Base-by-base conservation (phyloP, 2,329 filamentous ascomycete genomes). In the Bimuria novae-zelandiae region DNA sequence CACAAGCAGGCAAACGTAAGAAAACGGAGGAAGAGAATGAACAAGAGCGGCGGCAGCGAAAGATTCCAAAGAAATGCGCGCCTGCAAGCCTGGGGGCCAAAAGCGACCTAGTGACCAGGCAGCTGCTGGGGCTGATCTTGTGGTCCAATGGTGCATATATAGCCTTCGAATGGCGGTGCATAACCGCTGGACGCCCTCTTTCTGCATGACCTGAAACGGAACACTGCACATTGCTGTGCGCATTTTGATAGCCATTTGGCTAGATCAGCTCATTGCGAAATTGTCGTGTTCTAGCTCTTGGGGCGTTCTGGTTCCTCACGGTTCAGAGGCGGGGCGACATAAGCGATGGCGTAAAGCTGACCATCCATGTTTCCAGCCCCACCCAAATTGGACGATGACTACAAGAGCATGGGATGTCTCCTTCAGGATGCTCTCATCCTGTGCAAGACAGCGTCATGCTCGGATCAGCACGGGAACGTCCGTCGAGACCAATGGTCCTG, bases 71-170 rank as follows among this genome's bases (percentile, higher is more conserved):
- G 54, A 58, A 61, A 51, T 50, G 53, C 42, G 52, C 49, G 46
- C 49, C 25, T 53, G 43, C 42, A 44, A 23, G 41, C 23, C 42
- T 61, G 52, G 59, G 58, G 59, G 61, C 56, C 61, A 51, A 57
- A 59, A 52, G 10, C 27, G 47, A 27, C 33, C 37, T 54, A 55
- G 56, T 61, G 52, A 59, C 55, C 59, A 60, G 60, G 60, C 60
- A 63, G 47, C 59, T 54, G 52, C 54, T 57, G 59, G 56, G 57
- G 59, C 59, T 61, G 59, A 61, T 58, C 51, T 54, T 54, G 52
- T 59, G 54, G 49, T 41, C 54, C 45, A 46, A 44, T n/a, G 25
- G 29, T 56, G 51, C 51, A 53, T 54, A n/a, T n/a, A 37, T n/a
- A 21, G 23, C 39, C 19, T 32, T 27, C 44, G 11, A 49, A 49